phyloP scores from a whole-genome alignment of 108 stramenopile genomes.

The Conticribra weissflogii region DNA sequence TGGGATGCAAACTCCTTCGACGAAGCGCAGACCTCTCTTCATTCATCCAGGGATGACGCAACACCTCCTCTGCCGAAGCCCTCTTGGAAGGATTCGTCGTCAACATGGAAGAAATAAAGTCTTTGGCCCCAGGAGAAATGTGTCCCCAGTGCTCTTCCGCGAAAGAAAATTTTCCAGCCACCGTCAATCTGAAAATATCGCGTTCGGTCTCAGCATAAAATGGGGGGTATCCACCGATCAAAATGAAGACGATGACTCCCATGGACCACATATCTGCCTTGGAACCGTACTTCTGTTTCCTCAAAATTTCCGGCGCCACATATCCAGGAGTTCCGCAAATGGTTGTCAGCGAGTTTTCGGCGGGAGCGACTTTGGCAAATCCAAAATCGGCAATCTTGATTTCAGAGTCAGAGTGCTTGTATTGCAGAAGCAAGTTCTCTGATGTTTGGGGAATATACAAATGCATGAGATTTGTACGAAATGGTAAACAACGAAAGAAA shows the following conservation, averaged over 20 bases:
- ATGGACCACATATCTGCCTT: slow-evolving; percentile 92
- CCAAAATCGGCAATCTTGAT: slow-evolving; percentile 99
- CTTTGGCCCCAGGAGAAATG: slow-evolving; percentile 80
- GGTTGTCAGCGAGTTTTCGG: slow-evolving; percentile 64
- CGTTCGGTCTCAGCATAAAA: slow-evolving; percentile 76
- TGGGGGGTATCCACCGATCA: slow-evolving; percentile 93
- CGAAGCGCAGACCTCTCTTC: slow-evolving; percentile 31
- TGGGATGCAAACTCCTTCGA: slow-evolving; percentile 16
- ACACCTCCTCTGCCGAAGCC: slow-evolving; percentile 57
- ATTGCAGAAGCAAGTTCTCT: slow-evolving; percentile 85
- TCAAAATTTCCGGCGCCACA: slow-evolving; percentile 73
- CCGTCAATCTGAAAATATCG: slow-evolving; percentile 61
- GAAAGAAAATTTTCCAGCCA: slow-evolving; percentile 64
- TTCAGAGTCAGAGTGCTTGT: slow-evolving; percentile 77
- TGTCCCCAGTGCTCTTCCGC: slow-evolving; percentile 77
- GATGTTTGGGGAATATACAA: too few species aligned
- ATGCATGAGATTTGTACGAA: too few species aligned
- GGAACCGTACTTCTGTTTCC: slow-evolving; percentile 60
- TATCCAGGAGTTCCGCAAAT: slow-evolving; percentile 78
- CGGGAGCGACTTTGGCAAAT: slow-evolving; percentile 78
- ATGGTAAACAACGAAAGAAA: too few species aligned
- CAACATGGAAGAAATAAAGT: slow-evolving; percentile 79
- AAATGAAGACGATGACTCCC: slow-evolving; percentile 94
- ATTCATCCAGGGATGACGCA: slow-evolving; percentile 56
- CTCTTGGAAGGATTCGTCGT: slow-evolving; percentile 58